Base-by-base conservation (phyloP, 1,284 basidiomycete species). In the Trametes pubescens region DNA sequence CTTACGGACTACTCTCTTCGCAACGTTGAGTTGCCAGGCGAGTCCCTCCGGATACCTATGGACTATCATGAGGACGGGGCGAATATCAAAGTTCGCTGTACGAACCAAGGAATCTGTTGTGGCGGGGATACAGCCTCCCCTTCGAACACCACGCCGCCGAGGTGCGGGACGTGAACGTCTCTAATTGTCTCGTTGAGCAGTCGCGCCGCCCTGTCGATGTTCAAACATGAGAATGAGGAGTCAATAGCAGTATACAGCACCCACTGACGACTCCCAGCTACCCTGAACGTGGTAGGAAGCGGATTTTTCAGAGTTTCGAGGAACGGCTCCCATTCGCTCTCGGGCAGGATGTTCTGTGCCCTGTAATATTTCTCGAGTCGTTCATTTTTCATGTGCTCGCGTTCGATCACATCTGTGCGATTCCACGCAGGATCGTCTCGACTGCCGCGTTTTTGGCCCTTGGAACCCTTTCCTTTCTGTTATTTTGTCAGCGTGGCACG, bases 21-120 rank as follows among this genome's bases (percentile, higher is more conserved):
- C 87, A 2, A 97, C 92, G 71, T 96, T 93, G 74, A 99, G 87
- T 74, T 98, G 94, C 98, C 98, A 99, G 21, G 94, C 98, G 21
- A 98, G 85, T 32, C 91, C 91, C 32, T 92, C 90, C 5, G 98
- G 96, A 79, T 98, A 99, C 95, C 93, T 94, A 22, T 21, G 67
- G 21, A 60, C 21, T 32, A 18, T 55, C 11, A 21, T 67, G 37
- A 52, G 51, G 18, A 26, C 51, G 24, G 40, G 44, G 21, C 2
- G 22, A 38, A 43, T 49, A 47, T 32, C 26, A 29, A 63, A 16
- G 62, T 35, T 43, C 9, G 21, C 47, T 14, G 18, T 54, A 71
- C 82, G 66, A 71, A 93, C 95, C 97, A 99, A 29, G 90, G 83
- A 35, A 99, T 85, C 65, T 92, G 91, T 47, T 86, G 83, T 0